A percentile compares a stretch with the other conserved stretches of the same genome.
Conservation (phyloP, 805 yeast species). For the Yarrowia sp. region DNA sequence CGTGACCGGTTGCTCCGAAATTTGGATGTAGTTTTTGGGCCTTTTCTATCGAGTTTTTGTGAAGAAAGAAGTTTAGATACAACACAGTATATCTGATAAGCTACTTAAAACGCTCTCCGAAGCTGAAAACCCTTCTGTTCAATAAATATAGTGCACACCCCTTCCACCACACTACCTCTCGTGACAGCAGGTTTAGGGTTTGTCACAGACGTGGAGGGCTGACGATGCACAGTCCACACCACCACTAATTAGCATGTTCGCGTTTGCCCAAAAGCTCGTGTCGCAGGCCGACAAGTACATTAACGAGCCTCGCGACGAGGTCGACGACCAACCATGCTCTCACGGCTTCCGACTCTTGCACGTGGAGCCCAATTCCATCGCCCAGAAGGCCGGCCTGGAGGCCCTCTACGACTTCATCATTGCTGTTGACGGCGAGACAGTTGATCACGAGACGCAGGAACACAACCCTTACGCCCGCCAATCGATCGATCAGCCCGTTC, state of each 20-base stretch:
- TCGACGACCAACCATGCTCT: slow-evolving; percentile 33
- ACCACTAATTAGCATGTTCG: slow-evolving; percentile 22
- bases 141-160: not conserved
- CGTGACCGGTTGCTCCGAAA: not conserved
- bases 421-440: slow-evolving; percentile 60
- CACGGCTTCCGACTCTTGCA: slow-evolving; percentile 59
- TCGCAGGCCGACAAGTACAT: slow-evolving; percentile 35
- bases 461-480: slow-evolving; percentile 20
- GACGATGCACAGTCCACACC: not conserved
- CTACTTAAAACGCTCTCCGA: too few relatives aligned
- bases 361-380: slow-evolving; percentile 49
- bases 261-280: slow-evolving; percentile 32
- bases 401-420: slow-evolving; percentile 85
- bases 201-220: not conserved
- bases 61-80: too few relatives aligned
- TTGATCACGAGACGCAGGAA: slow-evolving; percentile 17
- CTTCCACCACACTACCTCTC: not conserved
- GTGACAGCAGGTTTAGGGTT: slow-evolving; percentile 9
- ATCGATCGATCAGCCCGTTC: slow-evolving; percentile 1
- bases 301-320: slow-evolving; percentile 33
- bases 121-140: too few relatives aligned
- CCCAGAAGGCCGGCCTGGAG: slow-evolving; percentile 58
- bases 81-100: too few relatives aligned
- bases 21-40: too few relatives aligned
- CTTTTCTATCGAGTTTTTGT: too few relatives aligned